Base-by-base conservation (phyloP, 441 rosid genomes). In the Dalechampia spathulata region DNA sequence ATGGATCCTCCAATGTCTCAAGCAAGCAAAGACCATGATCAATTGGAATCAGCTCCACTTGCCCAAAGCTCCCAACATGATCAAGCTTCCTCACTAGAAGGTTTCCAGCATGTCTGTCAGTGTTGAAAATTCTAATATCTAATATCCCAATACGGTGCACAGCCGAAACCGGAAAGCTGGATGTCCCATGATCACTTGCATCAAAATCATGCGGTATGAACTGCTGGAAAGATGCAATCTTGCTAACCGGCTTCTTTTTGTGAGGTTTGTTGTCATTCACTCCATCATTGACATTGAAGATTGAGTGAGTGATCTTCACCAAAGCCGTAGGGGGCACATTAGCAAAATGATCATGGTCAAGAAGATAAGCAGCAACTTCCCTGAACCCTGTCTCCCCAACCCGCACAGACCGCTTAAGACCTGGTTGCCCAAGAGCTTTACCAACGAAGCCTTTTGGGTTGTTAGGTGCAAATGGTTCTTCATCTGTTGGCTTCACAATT, bases 21-120 rank as follows among this genome's bases (percentile, higher is more conserved):
- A 77, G 80, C 51, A 75, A 65, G 65, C 77, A 75, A 49, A 75
- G 80, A 46, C 80, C 80, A 23, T 69, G 80, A 66, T 75, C 80
- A 44, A 75, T 75, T 12, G 80, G 80, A 63, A 69, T 57, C 47
- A 75, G 72, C 39, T 75, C 76, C 65, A 63, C 77, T 52, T 67
- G 67, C 38, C 63, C 72, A 48, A 72, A 72, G 22, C 70, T 75
- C 41, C 68, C 80, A 45, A 69, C 22, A 25, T 70, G 53, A 65
- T 65, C 74, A 11, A 75, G 65, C 53, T 72, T 75, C 65, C 56
- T 72, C 13, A 75, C 70, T 22, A 72, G 38, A 52, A 69, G 77
- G 55, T 75, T 75, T 20, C 75, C 77, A 4, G 70, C 80, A 72
- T 75, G 80, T 49, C 80, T 60, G 57, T 75, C 80, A 0, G 77